Conservation (phyloP, 768 basidiomycete species). For the Rhizopogon rudus region DNA sequence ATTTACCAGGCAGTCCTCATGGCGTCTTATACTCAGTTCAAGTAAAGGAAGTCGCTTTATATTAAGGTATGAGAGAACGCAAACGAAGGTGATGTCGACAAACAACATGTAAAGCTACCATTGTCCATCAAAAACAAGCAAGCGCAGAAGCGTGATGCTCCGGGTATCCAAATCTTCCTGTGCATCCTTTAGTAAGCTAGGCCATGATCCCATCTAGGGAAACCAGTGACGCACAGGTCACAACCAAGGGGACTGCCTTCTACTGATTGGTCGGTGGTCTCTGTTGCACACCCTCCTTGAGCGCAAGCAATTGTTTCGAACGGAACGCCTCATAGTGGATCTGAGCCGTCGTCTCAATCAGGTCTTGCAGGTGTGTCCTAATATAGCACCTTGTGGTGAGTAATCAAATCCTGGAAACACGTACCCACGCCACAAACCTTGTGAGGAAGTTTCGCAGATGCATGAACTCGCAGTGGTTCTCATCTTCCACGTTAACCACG, state of each 20-base stretch:
- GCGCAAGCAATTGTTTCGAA: conserved; percentile 93
- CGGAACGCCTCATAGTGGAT: conserved; percentile 99
- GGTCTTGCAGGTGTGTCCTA: conserved; percentile 94
- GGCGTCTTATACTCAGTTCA: not conserved
- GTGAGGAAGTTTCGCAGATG: conserved; percentile 97
- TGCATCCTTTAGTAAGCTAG: too few relatives aligned
- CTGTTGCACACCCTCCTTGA: conserved; percentile 91
- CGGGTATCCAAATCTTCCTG: conserved; percentile 10
- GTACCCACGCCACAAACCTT: conserved; percentile 39
- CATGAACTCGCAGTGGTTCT: conserved; percentile 96
- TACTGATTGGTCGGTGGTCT: conserved; percentile 42
- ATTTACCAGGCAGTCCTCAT: too few relatives aligned
- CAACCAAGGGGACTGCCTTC: conserved; percentile 2
- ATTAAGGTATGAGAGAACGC: conserved; percentile 1
- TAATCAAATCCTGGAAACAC: not conserved
- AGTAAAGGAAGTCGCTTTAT: not conserved
- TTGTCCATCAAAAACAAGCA: conserved; percentile 10
- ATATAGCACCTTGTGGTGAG: not conserved
- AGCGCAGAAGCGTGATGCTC: conserved; percentile 4
- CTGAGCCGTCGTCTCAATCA: conserved; percentile 98
- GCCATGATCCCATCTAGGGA: not conserved
- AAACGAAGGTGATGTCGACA: conserved; percentile 11
- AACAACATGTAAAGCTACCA: conserved; percentile 3
- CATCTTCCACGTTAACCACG: conserved; percentile 96
- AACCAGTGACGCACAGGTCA: not conserved